These are phyloP conservation scores for Ichthyophthirius multifiliis DNA, from an alignment of 169 alveolate genomes.

Conservation along the genomic window DNA sequence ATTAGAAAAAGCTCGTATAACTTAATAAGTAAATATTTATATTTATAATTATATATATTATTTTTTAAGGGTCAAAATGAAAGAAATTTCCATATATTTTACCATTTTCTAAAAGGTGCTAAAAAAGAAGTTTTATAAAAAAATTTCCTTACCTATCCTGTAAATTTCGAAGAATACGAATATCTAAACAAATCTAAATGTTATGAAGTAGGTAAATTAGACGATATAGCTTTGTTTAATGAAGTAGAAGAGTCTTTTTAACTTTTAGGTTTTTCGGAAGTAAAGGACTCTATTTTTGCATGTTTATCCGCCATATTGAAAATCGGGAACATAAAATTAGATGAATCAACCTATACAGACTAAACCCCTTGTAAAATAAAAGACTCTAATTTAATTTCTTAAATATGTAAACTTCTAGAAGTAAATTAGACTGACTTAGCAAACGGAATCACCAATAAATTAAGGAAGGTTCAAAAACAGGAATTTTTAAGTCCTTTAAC, in stretches of 20 bases:
- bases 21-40: conserved; percentile 63
- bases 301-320: conserved; percentile 91
- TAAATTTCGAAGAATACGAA: conserved; percentile 43
- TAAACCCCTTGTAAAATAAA: conserved; percentile 35
- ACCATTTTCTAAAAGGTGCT: conserved; percentile 93
- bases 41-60: neutral
- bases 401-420: conserved; percentile 56
- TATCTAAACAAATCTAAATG: conserved; percentile 83
- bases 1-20: conserved; percentile 97
- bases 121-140: conserved; percentile 41
- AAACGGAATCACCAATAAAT: conserved; percentile 58
- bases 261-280: conserved; percentile 89
- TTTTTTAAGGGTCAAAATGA: conserved; percentile 82
- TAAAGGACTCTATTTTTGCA: conserved; percentile 85
- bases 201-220: conserved; percentile 89
- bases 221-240: conserved; percentile 92
- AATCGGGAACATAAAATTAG: conserved; percentile 95
- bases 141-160: conserved; percentile 47
- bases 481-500: conserved; percentile 34
- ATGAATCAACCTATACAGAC: conserved; percentile 63
- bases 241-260: conserved; percentile 91
- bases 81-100: conserved; percentile 96
- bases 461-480: conserved; percentile 42
- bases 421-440: conserved; percentile 51
- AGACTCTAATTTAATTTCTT: conserved; percentile 50